Evolutionary conservation across 148 eudicot species (phyloP).

Genomic region (Chenopodium suecicum): DNA sequence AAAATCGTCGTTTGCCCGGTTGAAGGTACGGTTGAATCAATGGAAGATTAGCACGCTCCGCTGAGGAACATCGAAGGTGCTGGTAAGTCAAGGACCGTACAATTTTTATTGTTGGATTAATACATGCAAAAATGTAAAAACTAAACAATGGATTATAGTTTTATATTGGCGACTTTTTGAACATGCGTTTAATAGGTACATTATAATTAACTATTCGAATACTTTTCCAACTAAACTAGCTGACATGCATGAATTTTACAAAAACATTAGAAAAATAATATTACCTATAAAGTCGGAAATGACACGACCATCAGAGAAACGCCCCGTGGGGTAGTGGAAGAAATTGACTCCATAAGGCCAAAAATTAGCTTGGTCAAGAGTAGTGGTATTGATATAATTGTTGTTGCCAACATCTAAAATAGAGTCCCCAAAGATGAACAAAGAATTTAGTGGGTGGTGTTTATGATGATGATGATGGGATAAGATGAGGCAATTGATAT

Average conservation of each 20-base stretch:
- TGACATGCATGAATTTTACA: not conserved
- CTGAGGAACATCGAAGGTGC: slow-evolving; percentile 27
- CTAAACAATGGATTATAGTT: no score
- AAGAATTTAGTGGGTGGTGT: slow-evolving; percentile 14
- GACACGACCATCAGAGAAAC: slow-evolving; percentile 66
- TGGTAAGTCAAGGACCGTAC: slow-evolving; percentile 11
- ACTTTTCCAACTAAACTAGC: not conserved
- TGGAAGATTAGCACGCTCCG: slow-evolving; percentile 53
- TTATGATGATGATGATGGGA: slow-evolving; percentile 1
- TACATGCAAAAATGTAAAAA: slow-evolving; percentile 5
- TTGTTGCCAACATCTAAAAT: slow-evolving; percentile 64
- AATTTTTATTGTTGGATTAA: not conserved
- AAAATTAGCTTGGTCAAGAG: slow-evolving; percentile 50
- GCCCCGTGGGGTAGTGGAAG: slow-evolving; percentile 52
- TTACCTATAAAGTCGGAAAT: slow-evolving; percentile 63
- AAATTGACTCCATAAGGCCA: slow-evolving; percentile 58
- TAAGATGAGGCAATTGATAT: slow-evolving; percentile 13
- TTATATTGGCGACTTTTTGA: not conserved
- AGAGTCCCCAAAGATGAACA: slow-evolving; percentile 73
- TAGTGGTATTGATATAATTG: slow-evolving; percentile 58
- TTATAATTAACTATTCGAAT: not conserved
- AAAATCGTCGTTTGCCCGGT: slow-evolving; percentile 28
- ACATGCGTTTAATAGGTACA: not conserved
- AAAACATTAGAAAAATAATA: not conserved
- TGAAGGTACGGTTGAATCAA: slow-evolving; percentile 51